These are phyloP conservation scores for Blastomyces percursus DNA, from an alignment of 2,329 filamentous ascomycete genomes.

Conservation along the genomic window DNA sequence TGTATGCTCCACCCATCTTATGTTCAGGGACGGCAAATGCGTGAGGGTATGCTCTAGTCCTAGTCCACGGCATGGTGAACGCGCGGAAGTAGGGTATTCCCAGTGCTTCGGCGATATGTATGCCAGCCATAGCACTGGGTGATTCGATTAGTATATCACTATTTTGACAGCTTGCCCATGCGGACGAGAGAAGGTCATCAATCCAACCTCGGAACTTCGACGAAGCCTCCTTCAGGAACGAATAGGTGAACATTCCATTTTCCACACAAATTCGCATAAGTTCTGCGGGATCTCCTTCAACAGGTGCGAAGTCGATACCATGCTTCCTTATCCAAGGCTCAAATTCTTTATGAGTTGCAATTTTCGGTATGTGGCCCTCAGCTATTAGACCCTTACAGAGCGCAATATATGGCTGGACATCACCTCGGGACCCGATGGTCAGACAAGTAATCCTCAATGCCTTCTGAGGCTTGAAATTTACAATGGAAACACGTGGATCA, in stretches of 20 bases:
- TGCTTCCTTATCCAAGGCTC: constrained; percentile 80
- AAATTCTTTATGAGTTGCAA: constrained; percentile 89
- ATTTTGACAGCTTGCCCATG: constrained; percentile 73
- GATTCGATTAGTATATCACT: constrained; percentile 89
- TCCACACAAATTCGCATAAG: constrained; percentile 95
- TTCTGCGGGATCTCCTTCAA: constrained; percentile 85
- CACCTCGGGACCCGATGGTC: constrained; percentile 89
- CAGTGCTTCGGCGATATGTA: constrained; percentile 91
- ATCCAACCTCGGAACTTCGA: constrained; percentile 89
- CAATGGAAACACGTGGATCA: constrained; percentile 73
- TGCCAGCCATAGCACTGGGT: constrained; percentile 92
- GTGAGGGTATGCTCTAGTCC: constrained; percentile 89
- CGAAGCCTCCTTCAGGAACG: constrained; percentile 80
- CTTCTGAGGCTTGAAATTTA: constrained; percentile 78
- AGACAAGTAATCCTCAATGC: constrained; percentile 79
- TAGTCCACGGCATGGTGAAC: constrained; percentile 98
- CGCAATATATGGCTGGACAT: constrained; percentile 96
- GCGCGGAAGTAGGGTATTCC: constrained; percentile 91
- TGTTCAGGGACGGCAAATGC: constrained; percentile 87
- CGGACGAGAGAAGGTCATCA: constrained; percentile 70
- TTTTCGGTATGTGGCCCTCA: constrained; percentile 75
- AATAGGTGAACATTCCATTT: constrained; percentile 90
- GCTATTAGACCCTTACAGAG: constrained; percentile 80
- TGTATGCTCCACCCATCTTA: constrained; percentile 92
- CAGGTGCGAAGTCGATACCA: constrained; percentile 80